A percentile compares a stretch with the other conserved stretches of the same genome.
Evolutionary conservation across 176 grass and related monocot species (phyloP).

Genomic region (Tuctoria greenei): DNA sequence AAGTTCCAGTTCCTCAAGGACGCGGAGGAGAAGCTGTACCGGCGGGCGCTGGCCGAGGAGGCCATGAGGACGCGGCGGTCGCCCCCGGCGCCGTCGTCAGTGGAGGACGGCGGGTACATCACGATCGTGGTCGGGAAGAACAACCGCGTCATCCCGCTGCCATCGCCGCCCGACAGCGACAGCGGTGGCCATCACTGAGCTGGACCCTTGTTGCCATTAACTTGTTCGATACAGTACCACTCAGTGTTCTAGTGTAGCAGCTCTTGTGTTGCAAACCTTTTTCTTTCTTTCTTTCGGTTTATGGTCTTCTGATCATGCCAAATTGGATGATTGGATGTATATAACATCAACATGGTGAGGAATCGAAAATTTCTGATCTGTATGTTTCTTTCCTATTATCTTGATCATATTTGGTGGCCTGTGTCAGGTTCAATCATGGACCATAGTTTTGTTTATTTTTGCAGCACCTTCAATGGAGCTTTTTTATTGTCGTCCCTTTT

Average conservation of each 20-base stretch:
- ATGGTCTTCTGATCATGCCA: constrained; percentile 40
- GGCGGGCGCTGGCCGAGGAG: constrained; percentile 55
- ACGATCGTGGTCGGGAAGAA: constrained; percentile 59
- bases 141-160: constrained; percentile 39
- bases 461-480: too few species aligned
- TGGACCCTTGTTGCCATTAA: too few species aligned
- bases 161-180: constrained; percentile 33
- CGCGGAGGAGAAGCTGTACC: constrained; percentile 90
- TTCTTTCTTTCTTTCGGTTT: constrained; percentile 3
- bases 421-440: too few species aligned
- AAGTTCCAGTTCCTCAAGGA: constrained; percentile 92
- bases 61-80: constrained; percentile 48
- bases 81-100: constrained; percentile 9
- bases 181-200: constrained; percentile 14
- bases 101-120: constrained; percentile 53
- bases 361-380: constrained; percentile 19
- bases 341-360: constrained; percentile 44
- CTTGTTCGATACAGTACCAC: background rate
- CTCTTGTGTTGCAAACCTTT: constrained; percentile 7
- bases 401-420: too few species aligned
- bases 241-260: constrained; percentile 43
- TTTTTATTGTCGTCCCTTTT: too few species aligned
- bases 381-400: too few species aligned
- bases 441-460: too few species aligned
- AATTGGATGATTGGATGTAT: constrained; percentile 49